Conservation (phyloP, 345 rosid genomes). For the Populus tremula region DNA sequence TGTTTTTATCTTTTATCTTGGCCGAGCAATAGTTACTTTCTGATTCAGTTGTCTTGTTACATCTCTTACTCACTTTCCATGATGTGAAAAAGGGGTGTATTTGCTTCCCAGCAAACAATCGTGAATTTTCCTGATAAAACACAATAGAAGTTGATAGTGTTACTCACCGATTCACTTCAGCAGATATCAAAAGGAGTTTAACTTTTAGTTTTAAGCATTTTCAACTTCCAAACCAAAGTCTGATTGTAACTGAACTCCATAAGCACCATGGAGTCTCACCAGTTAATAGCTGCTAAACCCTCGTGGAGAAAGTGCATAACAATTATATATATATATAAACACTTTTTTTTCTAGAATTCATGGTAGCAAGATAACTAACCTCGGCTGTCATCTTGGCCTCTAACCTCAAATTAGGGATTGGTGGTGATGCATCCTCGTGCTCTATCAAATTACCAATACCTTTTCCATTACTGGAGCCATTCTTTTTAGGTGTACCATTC, state of each 20-base stretch:
- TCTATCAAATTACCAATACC: conserved; percentile 21
- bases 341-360: not conserved
- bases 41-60: conserved; percentile 34
- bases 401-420: conserved; percentile 59
- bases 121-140: conserved; percentile 68
- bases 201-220: not conserved
- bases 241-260: not conserved
- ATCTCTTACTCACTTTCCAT: conserved; percentile 47
- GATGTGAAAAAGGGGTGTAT: conserved; percentile 82
- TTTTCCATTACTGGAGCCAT: conserved; percentile 28
- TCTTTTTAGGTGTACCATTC: conserved; percentile 57
- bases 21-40: conserved; percentile 27
- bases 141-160: conserved; percentile 15
- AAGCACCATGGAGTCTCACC: not conserved
- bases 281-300: not conserved
- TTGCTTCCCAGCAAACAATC: conserved; percentile 65
- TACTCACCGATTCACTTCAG: not conserved
- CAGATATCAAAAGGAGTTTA: not conserved
- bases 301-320: not conserved
- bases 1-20: conserved; percentile 29
- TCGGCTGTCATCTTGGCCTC: conserved; percentile 80
- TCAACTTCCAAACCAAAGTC: not conserved
- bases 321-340: no score
- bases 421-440: conserved; percentile 23
- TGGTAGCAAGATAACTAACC: conserved; percentile 43